A percentile compares a stretch with the other conserved stretches of the same genome.
phyloP scores from a whole-genome alignment of 1,284 basidiomycete species.

The Ustilago curta region DNA sequence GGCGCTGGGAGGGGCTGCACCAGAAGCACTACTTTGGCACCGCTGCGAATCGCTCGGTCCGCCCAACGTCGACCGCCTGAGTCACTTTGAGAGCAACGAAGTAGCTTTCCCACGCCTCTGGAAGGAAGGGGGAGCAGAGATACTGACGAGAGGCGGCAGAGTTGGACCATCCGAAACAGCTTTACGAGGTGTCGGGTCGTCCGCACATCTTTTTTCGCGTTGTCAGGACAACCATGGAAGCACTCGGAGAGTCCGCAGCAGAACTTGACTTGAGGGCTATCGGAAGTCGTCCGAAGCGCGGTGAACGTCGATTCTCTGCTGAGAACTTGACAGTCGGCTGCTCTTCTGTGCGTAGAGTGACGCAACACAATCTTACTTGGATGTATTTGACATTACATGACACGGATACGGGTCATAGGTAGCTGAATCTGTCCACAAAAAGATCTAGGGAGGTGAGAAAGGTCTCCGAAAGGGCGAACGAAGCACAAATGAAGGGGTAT shows the following conservation, averaged over 20 bases:
- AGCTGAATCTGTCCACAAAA: neutral
- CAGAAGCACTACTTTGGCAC: neutral
- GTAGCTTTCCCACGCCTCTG: neutral
- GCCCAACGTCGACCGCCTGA: too few relatives aligned
- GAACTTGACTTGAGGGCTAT: neutral
- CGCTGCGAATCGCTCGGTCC: neutral
- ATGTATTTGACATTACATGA: neutral
- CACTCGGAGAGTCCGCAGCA: neutral
- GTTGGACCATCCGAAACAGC: neutral
- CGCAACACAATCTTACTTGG: neutral
- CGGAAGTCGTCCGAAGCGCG: slow-evolving; percentile 6
- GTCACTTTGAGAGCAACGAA: neutral
- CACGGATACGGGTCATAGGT: neutral
- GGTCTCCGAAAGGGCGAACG: neutral
- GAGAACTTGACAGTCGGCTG: neutral
- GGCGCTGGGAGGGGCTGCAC: neutral
- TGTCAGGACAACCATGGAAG: too few relatives aligned
- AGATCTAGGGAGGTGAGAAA: neutral
- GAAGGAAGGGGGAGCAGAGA: neutral
- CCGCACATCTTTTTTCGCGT: neutral
- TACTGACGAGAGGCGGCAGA: neutral
- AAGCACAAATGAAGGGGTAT: neutral
- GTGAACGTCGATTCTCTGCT: neutral
- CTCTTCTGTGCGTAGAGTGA: neutral
- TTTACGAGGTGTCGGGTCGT: neutral